Evolutionary conservation across 2,329 filamentous ascomycete species (phyloP).

Genomic region (Neofusicoccum laricinum): DNA sequence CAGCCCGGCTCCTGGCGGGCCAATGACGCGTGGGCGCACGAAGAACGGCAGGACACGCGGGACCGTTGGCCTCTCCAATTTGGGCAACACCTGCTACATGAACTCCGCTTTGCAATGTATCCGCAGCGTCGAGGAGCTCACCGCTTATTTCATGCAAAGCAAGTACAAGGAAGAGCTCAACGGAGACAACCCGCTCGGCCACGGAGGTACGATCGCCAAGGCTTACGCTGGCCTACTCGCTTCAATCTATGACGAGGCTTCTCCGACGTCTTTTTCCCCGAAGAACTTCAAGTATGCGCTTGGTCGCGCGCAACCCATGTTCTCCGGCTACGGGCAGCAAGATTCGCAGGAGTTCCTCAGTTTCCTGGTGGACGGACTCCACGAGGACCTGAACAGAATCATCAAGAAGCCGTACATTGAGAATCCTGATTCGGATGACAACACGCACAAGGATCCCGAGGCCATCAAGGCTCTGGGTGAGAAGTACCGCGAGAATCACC

Average conservation of each 20-base stretch:
- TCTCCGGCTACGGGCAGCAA: conserved; percentile 93
- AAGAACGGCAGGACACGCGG: conserved; percentile 70
- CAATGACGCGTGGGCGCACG: conserved; percentile 68
- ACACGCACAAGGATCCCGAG: conserved; percentile 79
- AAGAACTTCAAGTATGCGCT: conserved; percentile 79
- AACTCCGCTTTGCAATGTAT: conserved; percentile 96
- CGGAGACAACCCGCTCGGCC: conserved; percentile 76
- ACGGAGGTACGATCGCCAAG: conserved; percentile 81
- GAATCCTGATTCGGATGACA: conserved; percentile 95
- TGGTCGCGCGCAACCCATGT: conserved; percentile 76
- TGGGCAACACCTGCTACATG: conserved; percentile 99
- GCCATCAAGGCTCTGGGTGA: conserved; percentile 83
- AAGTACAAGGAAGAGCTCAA: conserved; percentile 81
- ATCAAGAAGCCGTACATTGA: conserved; percentile 96
- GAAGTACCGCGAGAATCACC: conserved; percentile 87
- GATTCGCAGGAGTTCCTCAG: conserved; percentile 97
- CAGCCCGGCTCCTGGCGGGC: conserved; percentile 61
- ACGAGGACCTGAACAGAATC: conserved; percentile 92
- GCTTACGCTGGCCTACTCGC: conserved; percentile 74
- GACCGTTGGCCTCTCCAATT: conserved; percentile 78
- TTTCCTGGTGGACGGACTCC: conserved; percentile 88
- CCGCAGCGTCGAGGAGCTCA: conserved; percentile 87
- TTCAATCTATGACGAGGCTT: conserved; percentile 71
- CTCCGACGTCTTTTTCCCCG: conserved; percentile 69
- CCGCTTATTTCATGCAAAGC: conserved; percentile 74